These are phyloP conservation scores for Lactarius pseudohatsudake DNA, from an alignment of 768 basidiomycete species.

Conservation along the genomic window DNA sequence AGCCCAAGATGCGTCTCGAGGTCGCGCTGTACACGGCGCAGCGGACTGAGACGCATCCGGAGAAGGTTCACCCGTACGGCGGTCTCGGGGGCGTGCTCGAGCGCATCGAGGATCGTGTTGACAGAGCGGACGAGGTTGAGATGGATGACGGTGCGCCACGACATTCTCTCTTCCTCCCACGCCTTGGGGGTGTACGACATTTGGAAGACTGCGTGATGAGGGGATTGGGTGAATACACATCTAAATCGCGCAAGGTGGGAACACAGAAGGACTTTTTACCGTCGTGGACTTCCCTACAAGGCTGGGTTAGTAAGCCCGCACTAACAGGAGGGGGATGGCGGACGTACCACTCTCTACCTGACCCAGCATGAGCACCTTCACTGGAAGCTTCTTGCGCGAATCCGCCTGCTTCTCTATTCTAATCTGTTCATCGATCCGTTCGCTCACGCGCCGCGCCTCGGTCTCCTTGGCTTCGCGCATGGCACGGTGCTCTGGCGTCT, in stretches of 20 bases:
- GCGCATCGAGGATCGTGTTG: conserved; percentile 41
- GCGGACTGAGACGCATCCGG: conserved; percentile 29
- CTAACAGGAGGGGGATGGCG: not conserved
- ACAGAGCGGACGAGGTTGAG: conserved; percentile 52
- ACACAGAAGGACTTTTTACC: conserved; percentile 15
- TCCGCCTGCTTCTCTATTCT: conserved; percentile 24
- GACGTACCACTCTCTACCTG: conserved; percentile 26
- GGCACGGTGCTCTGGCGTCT: conserved; percentile 30
- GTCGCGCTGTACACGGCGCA: conserved; percentile 37
- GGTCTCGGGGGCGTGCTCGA: conserved; percentile 32
- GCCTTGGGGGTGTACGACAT: conserved; percentile 16
- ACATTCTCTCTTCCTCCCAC: conserved; percentile 69
- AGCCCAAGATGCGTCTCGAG: conserved; percentile 20
- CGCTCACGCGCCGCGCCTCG: conserved; percentile 31
- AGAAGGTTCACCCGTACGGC: conserved; percentile 22
- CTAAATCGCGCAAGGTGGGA: not conserved
- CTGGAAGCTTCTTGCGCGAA: conserved; percentile 27
- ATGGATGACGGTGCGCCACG: conserved; percentile 77
- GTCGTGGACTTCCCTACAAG: conserved; percentile 14
- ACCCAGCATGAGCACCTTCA: conserved; percentile 34
- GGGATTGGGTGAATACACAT: not conserved
- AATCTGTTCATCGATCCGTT: conserved; percentile 32
- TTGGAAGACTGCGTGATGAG: conserved; percentile 14
- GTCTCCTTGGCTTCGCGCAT: conserved; percentile 28
- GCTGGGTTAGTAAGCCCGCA: not conserved